Conservation (phyloP, 805 yeast genomes). For the Metschnikowia cerradonensis region DNA sequence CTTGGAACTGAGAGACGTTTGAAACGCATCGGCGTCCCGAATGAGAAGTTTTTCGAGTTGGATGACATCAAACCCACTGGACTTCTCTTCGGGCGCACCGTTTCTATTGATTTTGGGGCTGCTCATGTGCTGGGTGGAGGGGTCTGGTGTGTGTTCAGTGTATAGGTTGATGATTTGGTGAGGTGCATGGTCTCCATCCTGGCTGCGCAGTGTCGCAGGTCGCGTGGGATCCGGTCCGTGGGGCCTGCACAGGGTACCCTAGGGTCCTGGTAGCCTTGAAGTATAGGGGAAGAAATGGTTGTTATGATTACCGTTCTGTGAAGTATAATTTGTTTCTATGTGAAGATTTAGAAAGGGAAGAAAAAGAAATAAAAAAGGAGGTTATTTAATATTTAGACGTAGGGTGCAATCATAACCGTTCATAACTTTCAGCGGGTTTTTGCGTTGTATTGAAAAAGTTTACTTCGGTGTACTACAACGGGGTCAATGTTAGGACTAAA, state of each 20-base stretch:
- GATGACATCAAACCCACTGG: conserved; percentile 20
- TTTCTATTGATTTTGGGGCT: neutral
- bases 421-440: too few species aligned
- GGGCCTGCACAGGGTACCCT: neutral
- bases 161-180: neutral
- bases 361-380: too few species aligned
- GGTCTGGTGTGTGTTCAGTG: neutral
- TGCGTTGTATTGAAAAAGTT: too few species aligned
- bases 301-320: neutral
- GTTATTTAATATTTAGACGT: too few species aligned
- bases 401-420: too few species aligned
- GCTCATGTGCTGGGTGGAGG: neutral
- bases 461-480: too few species aligned
- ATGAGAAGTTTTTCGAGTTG: conserved; percentile 36
- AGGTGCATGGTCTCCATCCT: neutral
- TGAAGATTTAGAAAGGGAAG: too few species aligned
- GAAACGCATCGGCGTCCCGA: conserved; percentile 40
- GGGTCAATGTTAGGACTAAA: too few species aligned
- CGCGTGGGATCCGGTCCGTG: neutral
- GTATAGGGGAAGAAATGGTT: neutral
- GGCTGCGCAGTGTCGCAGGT: conserved; percentile 1
- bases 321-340: too few species aligned
- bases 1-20: conserved; percentile 50
- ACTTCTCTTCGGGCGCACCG: neutral
- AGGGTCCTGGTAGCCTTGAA: neutral